Evolutionary conservation across 306 rosid species (phyloP).

Genomic region (Sindora glabra): DNA sequence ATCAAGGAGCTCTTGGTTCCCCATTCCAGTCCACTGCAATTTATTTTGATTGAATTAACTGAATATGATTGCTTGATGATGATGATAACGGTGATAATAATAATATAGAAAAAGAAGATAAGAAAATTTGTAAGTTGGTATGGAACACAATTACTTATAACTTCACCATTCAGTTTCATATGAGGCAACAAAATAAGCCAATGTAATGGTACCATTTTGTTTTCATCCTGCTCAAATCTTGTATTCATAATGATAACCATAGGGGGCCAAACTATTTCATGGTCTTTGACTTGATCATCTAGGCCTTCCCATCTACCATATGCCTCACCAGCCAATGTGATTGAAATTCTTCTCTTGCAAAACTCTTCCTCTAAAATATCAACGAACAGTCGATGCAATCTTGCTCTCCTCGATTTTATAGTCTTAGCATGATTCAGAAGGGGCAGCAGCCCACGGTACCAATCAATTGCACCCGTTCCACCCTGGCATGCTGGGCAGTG

Average conservation of each 20-base stretch:
- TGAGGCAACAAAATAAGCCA: background rate
- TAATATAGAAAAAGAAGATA: background rate
- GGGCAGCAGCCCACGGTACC: conserved; percentile 52
- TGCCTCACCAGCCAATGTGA: conserved; percentile 13
- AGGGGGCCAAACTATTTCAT: conserved; percentile 62
- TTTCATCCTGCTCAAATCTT: conserved; percentile 28
- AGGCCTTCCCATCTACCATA: conserved; percentile 43
- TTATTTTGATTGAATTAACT: conserved; percentile 12
- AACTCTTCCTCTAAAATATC: conserved; percentile 41
- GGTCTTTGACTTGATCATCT: conserved; percentile 31
- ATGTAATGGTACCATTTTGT: conserved; percentile 14
- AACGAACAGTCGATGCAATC: conserved; percentile 38
- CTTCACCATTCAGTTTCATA: background rate
- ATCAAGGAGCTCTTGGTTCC: conserved; percentile 42
- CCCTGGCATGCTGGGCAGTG: conserved; percentile 55
- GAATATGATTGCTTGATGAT: background rate
- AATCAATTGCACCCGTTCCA: conserved; percentile 44
- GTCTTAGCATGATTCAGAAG: conserved; percentile 41
- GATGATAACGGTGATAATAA: background rate
- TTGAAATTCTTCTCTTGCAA: conserved; percentile 19
- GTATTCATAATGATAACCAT: conserved; percentile 45
- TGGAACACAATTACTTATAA: background rate
- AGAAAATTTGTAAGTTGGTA: background rate
- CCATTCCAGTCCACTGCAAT: conserved; percentile 49
- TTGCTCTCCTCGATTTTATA: conserved; percentile 29